Conservation (phyloP, 1,139 yeast species). For the Kodamaea suecica region DNA sequence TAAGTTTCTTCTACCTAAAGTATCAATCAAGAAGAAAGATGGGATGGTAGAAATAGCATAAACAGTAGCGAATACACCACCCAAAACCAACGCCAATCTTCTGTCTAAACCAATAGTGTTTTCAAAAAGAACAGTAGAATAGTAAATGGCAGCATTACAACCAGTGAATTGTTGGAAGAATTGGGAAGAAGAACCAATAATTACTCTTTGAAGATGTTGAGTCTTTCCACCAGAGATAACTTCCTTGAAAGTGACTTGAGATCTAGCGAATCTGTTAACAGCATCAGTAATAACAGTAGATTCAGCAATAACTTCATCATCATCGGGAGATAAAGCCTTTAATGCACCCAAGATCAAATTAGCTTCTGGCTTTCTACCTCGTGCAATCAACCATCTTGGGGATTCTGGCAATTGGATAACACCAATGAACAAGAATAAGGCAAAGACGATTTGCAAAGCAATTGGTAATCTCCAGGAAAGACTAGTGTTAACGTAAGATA, state of each 20-base stretch:
- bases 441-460: conserved; percentile 42
- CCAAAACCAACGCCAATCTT: conserved; percentile 54
- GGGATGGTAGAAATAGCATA: conserved; percentile 63
- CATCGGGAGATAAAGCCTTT: conserved; percentile 34
- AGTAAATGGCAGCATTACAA: conserved; percentile 68
- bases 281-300: conserved; percentile 41
- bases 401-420: conserved; percentile 56
- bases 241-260: conserved; percentile 45
- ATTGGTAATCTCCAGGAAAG: conserved; percentile 39
- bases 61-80: conserved; percentile 62
- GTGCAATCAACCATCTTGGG: conserved; percentile 69
- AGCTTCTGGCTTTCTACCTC: conserved; percentile 52
- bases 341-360: conserved; percentile 39
- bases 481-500: conserved; percentile 52
- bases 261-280: conserved; percentile 36
- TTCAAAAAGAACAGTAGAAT: conserved; percentile 61
- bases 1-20: conserved; percentile 63
- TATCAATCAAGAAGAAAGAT: conserved; percentile 62
- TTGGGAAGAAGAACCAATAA: conserved; percentile 63
- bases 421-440: conserved; percentile 34
- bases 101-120: conserved; percentile 49
- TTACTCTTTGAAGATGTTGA: conserved; percentile 53
- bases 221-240: conserved; percentile 57
- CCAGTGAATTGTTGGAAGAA: conserved; percentile 62
- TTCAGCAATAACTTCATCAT: conserved; percentile 47